Evolutionary conservation across 2,329 filamentous ascomycete species (phyloP).

Genomic region (Nakataea oryzae): DNA sequence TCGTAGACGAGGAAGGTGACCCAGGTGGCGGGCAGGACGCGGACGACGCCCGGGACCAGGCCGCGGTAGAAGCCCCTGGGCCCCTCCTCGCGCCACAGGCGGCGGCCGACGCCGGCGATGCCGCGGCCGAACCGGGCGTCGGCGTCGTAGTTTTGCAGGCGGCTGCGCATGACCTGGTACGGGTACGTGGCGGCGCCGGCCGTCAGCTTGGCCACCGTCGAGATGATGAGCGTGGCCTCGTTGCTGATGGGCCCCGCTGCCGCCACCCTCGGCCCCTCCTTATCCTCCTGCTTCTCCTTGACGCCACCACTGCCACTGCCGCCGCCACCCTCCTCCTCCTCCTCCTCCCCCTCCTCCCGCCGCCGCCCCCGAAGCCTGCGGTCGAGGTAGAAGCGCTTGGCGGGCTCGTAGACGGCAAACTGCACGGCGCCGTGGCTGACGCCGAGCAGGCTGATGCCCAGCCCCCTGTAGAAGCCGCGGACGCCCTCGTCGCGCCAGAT

Average conservation of each 20-base stretch:
- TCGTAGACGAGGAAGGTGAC: constrained; percentile 97
- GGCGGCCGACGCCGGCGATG: constrained; percentile 55
- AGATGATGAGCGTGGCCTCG: constrained; percentile 70
- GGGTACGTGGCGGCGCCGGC: constrained; percentile 89
- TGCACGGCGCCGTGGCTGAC: constrained; percentile 90
- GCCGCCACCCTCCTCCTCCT: background rate
- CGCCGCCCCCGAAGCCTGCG: constrained; percentile 16
- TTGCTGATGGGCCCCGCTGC: constrained; percentile 43
- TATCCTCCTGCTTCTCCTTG: constrained; percentile 14
- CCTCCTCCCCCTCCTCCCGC: background rate
- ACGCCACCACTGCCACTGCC: background rate
- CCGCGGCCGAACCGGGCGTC: constrained; percentile 63
- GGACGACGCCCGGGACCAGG: constrained; percentile 75
- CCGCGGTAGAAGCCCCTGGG: constrained; percentile 83
- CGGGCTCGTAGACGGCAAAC: constrained; percentile 85
- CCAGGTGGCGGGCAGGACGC: constrained; percentile 90
- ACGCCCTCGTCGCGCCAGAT: constrained; percentile 64
- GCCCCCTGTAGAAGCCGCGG: constrained; percentile 76
- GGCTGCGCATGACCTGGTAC: constrained; percentile 82
- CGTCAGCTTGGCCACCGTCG: constrained; percentile 72
- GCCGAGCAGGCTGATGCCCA: constrained; percentile 73
- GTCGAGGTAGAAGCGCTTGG: constrained; percentile 46
- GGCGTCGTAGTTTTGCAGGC: constrained; percentile 83
- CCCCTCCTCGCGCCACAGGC: constrained; percentile 74
- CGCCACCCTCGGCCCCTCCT: background rate